phyloP scores from a whole-genome alignment of 176 grass and related monocot species.

The Ensete ventricosum region DNA sequence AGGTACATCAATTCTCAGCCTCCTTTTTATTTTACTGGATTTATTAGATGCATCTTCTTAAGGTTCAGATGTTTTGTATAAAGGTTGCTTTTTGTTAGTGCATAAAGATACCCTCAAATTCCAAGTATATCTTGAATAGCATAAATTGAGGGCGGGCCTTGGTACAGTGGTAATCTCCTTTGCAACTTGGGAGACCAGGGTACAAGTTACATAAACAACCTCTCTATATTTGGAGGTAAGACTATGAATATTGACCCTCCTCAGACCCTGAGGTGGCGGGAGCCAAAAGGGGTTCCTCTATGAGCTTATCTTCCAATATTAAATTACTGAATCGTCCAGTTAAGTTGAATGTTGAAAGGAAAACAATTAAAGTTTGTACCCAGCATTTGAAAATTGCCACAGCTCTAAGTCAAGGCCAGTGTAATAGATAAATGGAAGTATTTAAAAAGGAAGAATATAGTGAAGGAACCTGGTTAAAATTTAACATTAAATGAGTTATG shows the following conservation, averaged over 20 bases:
- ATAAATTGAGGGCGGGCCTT: neutral
- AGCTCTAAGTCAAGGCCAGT: neutral
- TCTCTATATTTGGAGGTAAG: too few relatives aligned
- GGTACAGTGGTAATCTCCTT: too few relatives aligned
- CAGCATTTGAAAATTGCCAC: neutral
- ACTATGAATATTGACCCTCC: too few relatives aligned
- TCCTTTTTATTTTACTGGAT: neutral
- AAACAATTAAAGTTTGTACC: neutral
- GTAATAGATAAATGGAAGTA: neutral
- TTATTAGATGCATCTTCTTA: neutral
- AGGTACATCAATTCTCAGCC: too few relatives aligned
- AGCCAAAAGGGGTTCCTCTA: neutral
- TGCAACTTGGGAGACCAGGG: too few relatives aligned
- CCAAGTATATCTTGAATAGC: neutral
- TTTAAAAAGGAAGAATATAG: neutral
- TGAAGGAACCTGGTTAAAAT: neutral
- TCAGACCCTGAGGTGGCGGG: too few relatives aligned
- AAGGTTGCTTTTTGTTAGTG: too few relatives aligned
- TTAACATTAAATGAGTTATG: neutral
- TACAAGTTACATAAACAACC: too few relatives aligned
- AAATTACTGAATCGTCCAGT: neutral
- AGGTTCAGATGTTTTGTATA: too few relatives aligned
- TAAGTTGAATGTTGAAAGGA: neutral
- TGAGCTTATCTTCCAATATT: neutral
- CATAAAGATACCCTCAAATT: too few relatives aligned